These are phyloP conservation scores for Sarocladium oryzae DNA, from an alignment of 2,329 filamentous ascomycete species.

Conservation along the genomic window DNA sequence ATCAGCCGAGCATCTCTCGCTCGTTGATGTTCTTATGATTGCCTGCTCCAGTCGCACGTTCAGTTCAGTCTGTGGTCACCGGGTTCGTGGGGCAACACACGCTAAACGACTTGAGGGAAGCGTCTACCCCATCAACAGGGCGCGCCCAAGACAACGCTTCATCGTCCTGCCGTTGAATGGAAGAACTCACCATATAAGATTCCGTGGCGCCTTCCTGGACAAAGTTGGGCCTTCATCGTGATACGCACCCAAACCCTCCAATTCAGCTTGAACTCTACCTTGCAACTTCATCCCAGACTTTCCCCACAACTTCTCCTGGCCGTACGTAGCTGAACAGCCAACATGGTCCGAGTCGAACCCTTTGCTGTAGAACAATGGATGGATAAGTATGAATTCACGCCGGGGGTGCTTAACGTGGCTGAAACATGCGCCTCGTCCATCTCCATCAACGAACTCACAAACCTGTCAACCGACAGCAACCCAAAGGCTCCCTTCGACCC, in stretches of 20 bases:
- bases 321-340: background rate
- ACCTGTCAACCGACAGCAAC: conserved; percentile 49
- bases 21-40: too few species aligned
- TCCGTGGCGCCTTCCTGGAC: background rate
- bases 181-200: background rate
- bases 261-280: too few species aligned
- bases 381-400: conserved; percentile 52
- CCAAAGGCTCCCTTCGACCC: conserved; percentile 34
- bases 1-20: too few species aligned
- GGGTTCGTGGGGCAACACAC: too few species aligned
- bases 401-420: conserved; percentile 61
- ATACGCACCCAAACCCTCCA: too few species aligned
- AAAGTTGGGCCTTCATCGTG: too few species aligned
- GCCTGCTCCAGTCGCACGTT: too few species aligned
- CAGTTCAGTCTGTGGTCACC: too few species aligned
- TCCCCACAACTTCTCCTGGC: too few species aligned
- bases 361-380: conserved; percentile 72
- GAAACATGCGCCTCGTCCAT: conserved; percentile 74
- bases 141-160: background rate
- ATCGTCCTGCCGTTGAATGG: background rate
- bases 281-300: too few species aligned
- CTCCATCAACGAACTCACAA: conserved; percentile 60
- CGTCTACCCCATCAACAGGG: conserved; percentile 1
- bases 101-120: too few species aligned
- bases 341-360: conserved; percentile 49